Evolutionary conservation across 2,329 filamentous ascomycete genomes (phyloP).

Genomic region (Lomentospora prolificans): DNA sequence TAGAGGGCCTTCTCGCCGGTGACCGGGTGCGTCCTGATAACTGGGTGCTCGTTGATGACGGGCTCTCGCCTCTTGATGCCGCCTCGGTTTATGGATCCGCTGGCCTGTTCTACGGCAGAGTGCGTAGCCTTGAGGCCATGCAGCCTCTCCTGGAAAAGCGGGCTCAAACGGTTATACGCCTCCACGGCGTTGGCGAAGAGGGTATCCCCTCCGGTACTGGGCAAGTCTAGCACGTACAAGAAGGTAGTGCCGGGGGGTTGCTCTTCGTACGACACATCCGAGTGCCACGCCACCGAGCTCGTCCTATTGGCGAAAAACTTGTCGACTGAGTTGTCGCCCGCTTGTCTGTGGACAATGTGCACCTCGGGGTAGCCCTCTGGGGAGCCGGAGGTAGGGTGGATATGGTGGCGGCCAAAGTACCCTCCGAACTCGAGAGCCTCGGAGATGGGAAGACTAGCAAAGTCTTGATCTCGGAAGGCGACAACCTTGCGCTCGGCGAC

Average conservation of each 20-base stretch:
- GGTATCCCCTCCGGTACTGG: slow-evolving; percentile 73
- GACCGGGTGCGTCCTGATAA: slow-evolving; percentile 70
- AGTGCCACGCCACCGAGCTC: slow-evolving; percentile 81
- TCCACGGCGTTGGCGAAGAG: slow-evolving; percentile 70
- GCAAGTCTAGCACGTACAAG: slow-evolving; percentile 76
- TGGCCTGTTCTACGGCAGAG: slow-evolving; percentile 72
- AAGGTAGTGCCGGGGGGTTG: slow-evolving; percentile 89
- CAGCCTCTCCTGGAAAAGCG: slow-evolving; percentile 67
- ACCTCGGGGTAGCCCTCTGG: slow-evolving; percentile 65
- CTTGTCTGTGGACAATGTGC: slow-evolving; percentile 68
- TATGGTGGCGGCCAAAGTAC: slow-evolving; percentile 75
- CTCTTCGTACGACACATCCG: slow-evolving; percentile 76
- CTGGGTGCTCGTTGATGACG: slow-evolving; percentile 62
- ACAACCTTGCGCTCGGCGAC: slow-evolving; percentile 72
- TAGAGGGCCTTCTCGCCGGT: slow-evolving; percentile 79
- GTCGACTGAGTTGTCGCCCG: slow-evolving; percentile 33
- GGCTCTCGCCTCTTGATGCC: slow-evolving; percentile 68
- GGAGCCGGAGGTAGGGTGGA: slow-evolving; percentile 69
- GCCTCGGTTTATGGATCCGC: slow-evolving; percentile 54
- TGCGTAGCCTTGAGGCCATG: slow-evolving; percentile 75
- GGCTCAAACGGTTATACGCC: slow-evolving; percentile 73
- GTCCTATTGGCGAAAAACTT: slow-evolving; percentile 59
- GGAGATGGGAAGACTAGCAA: slow-evolving; percentile 58
- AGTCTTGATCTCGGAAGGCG: slow-evolving; percentile 67
- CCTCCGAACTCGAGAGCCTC: slow-evolving; percentile 59